phyloP scores from a whole-genome alignment of 1,284 basidiomycete genomes.

The Exsudoporus floridanus region DNA sequence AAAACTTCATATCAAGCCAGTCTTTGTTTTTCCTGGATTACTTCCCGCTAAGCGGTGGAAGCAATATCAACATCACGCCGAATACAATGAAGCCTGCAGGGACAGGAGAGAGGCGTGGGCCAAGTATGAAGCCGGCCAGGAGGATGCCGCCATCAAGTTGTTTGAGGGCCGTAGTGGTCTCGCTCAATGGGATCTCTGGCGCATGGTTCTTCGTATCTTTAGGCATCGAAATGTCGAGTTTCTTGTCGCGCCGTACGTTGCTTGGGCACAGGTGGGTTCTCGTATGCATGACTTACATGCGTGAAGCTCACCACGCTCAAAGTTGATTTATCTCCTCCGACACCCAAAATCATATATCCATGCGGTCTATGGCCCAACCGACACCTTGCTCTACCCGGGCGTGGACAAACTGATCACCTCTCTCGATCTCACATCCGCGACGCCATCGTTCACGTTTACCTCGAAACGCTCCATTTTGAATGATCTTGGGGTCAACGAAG shows the following conservation, averaged over 20 bases:
- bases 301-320: constrained; percentile 17
- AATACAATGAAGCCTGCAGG: constrained; percentile 70
- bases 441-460: constrained; percentile 80
- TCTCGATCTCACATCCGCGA: constrained; percentile 67
- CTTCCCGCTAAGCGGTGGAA: constrained; percentile 68
- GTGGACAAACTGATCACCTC: constrained; percentile 91
- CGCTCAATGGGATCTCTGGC: constrained; percentile 87
- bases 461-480: constrained; percentile 77
- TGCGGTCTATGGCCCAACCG: constrained; percentile 89
- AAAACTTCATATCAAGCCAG: constrained; percentile 91
- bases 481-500: constrained; percentile 79
- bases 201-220: constrained; percentile 89
- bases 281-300: constrained; percentile 7
- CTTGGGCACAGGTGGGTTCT: constrained; percentile 83
- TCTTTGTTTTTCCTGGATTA: constrained; percentile 94
- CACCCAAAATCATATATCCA: constrained; percentile 95
- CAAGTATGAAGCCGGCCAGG: constrained; percentile 86
- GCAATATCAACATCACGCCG: constrained; percentile 51
- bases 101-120: constrained; percentile 84
- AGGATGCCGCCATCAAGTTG: constrained; percentile 80
- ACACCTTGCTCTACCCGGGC: constrained; percentile 86
- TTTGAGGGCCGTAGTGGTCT: constrained; percentile 69
- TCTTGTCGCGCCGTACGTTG: constrained; percentile 91
- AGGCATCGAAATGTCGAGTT: constrained; percentile 96
- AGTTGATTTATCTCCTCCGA: constrained; percentile 93